phyloP scores from a whole-genome alignment of 2,329 filamentous ascomycete genomes.

The Trichoderma cornu-damae region DNA sequence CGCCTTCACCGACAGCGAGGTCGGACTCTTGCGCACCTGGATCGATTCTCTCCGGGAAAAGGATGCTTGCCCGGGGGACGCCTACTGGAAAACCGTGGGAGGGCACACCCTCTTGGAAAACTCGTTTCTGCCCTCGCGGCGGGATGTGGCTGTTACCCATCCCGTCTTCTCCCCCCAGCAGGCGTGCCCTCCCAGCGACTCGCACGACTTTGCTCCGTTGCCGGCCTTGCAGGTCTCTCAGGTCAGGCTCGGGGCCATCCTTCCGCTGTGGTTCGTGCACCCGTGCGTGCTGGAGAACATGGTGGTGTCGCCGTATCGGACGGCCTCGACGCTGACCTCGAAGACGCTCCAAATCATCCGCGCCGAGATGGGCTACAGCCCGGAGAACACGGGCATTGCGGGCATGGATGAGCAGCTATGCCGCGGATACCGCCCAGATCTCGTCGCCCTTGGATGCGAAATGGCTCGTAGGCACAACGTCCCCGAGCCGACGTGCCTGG shows the following conservation, averaged over 20 bases:
- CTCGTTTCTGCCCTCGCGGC: neutral
- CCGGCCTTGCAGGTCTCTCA: neutral
- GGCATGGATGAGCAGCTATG: conserved; percentile 17
- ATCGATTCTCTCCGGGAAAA: conserved; percentile 17
- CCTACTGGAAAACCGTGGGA: neutral
- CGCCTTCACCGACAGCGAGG: conserved; percentile 42
- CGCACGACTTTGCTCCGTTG: neutral
- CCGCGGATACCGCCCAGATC: neutral
- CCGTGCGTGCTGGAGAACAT: conserved; percentile 14
- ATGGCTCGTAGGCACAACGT: neutral
- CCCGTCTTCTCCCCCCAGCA: neutral
- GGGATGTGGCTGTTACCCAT: neutral
- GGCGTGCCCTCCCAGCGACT: neutral
- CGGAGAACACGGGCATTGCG: conserved; percentile 7
- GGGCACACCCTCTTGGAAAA: neutral
- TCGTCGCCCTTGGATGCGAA: neutral
- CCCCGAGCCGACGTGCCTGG: neutral
- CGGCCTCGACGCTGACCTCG: neutral
- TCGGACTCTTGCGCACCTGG: conserved; percentile 14
- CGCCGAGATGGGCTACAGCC: conserved; percentile 15
- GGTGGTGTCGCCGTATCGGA: conserved; percentile 10
- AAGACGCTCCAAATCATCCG: conserved; percentile 15
- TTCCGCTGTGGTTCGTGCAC: conserved; percentile 19
- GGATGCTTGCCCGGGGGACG: neutral
- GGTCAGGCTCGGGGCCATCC: neutral